Conservation (phyloP, 176 grass and related monocot species). For the Areca catechu region DNA sequence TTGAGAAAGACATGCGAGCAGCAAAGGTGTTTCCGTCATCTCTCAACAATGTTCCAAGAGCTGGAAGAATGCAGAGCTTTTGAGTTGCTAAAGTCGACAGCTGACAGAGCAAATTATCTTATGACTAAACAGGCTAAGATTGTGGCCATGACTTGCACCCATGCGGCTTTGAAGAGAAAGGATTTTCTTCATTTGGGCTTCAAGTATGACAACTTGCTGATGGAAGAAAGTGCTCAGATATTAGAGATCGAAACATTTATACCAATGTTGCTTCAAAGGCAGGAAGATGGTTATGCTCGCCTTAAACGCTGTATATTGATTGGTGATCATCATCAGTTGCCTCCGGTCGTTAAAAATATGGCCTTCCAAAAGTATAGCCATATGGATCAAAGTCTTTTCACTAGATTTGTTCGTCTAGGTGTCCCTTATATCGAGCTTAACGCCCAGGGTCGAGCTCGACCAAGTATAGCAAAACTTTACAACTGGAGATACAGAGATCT, state of each 20-base stretch:
- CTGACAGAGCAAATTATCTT: conserved; percentile 91
- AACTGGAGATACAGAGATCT: conserved; percentile 98
- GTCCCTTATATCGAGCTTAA: conserved; percentile 98
- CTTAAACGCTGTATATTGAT: conserved; percentile 95
- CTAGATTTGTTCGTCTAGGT: conserved; percentile 88
- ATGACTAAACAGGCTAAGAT: conserved; percentile 99
- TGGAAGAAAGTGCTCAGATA: conserved; percentile 99
- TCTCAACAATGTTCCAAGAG: conserved; percentile 93
- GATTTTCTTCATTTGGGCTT: conserved; percentile 96
- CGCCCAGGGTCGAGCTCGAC: conserved; percentile 86
- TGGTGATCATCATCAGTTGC: conserved; percentile 95
- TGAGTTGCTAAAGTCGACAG: conserved; percentile 90
- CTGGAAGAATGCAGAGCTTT: conserved; percentile 98
- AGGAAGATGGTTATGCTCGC: conserved; percentile 89
- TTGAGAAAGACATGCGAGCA: conserved; percentile 90
- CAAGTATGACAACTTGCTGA: conserved; percentile 94
- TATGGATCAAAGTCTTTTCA: conserved; percentile 96
- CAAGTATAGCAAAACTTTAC: conserved; percentile 84
- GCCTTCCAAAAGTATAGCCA: conserved; percentile 99
- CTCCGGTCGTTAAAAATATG: conserved; percentile 97
- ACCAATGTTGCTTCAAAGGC: conserved; percentile 86
- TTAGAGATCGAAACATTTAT: conserved; percentile 98
- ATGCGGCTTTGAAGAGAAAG: conserved; percentile 85
- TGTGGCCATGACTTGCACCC: conserved; percentile 98
- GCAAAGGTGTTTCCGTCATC: conserved; percentile 87